A percentile compares a stretch with the other conserved stretches of the same genome.
phyloP scores from a whole-genome alignment of 2,329 filamentous ascomycete genomes.

The Tolypocladium album region DNA sequence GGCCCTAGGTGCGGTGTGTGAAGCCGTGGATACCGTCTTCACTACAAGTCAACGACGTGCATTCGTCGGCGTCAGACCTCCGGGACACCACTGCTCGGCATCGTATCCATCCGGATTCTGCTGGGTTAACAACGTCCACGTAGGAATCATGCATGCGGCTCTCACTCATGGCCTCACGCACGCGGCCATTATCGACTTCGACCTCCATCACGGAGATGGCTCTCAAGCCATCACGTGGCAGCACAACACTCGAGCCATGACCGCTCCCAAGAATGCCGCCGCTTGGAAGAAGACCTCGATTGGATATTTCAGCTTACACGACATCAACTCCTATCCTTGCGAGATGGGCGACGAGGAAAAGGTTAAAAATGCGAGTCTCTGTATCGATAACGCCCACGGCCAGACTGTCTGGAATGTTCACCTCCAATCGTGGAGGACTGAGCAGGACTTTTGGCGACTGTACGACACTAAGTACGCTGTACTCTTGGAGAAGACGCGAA shows the following conservation, averaged over 20 bases:
- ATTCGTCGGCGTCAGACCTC: slow-evolving; percentile 86
- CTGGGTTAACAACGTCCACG: slow-evolving; percentile 97
- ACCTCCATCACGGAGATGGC: slow-evolving; percentile 89
- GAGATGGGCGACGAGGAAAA: slow-evolving; percentile 90
- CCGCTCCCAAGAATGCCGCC: slow-evolving; percentile 57
- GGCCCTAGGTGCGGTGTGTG: slow-evolving; percentile 83
- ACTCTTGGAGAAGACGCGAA: slow-evolving; percentile 70
- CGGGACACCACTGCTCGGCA: slow-evolving; percentile 90
- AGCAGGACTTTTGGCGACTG: slow-evolving; percentile 77
- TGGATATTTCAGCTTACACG: slow-evolving; percentile 93
- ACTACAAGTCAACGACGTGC: slow-evolving; percentile 56
- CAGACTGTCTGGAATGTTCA: slow-evolving; percentile 97
- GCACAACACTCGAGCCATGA: slow-evolving; percentile 61
- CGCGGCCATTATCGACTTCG: slow-evolving; percentile 86
- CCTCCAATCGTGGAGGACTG: slow-evolving; percentile 73
- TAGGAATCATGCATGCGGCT: slow-evolving; percentile 86
- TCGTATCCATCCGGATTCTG: slow-evolving; percentile 90
- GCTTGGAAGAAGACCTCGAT: slow-evolving; percentile 76
- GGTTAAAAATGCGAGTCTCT: slow-evolving; percentile 85
- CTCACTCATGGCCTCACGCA: slow-evolving; percentile 81
- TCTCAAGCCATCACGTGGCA: slow-evolving; percentile 91
- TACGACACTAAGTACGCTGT: slow-evolving; percentile 72
- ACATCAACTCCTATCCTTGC: slow-evolving; percentile 97
- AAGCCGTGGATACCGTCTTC: slow-evolving; percentile 83
- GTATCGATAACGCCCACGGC: slow-evolving; percentile 86